These are phyloP conservation scores for Abelmoschus esculentus DNA, from an alignment of 345 rosid genomes.

Conservation along the genomic window DNA sequence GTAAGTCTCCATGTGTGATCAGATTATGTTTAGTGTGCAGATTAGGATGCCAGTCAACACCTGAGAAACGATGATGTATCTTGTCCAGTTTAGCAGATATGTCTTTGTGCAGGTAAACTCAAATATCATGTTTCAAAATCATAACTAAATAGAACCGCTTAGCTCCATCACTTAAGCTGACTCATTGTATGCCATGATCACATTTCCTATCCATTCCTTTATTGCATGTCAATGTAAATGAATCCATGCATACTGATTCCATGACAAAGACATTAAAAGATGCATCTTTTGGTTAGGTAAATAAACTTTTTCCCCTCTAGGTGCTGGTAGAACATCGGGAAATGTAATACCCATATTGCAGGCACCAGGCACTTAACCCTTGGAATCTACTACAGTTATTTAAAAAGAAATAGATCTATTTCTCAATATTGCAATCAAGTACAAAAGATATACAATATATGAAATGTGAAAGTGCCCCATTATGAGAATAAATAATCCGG, in stretches of 20 bases:
- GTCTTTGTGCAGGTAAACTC: background rate
- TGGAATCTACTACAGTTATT: background rate
- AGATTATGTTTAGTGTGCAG: conserved; percentile 58
- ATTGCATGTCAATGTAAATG: background rate
- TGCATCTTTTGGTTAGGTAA: background rate
- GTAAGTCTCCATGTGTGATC: conserved; percentile 74
- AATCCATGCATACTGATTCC: background rate
- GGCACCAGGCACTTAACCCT: background rate
- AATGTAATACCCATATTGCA: background rate
- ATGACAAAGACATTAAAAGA: background rate
- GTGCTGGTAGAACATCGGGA: background rate
- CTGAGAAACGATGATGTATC: conserved; percentile 29
- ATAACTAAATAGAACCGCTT: background rate
- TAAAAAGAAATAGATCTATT: background rate
- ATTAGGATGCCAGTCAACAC: conserved; percentile 82
- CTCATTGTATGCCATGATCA: background rate
- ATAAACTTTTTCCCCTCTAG: too few relatives aligned
- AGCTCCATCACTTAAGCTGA: background rate
- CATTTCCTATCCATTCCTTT: background rate
- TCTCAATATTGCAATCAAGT: background rate
- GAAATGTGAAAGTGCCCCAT: background rate
- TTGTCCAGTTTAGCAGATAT: background rate
- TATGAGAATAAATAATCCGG: background rate
- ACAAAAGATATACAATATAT: background rate
- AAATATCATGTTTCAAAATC: background rate